Conservation (phyloP, 371 early-diverging fungal genomes). For the Chytridium lagenaria region DNA sequence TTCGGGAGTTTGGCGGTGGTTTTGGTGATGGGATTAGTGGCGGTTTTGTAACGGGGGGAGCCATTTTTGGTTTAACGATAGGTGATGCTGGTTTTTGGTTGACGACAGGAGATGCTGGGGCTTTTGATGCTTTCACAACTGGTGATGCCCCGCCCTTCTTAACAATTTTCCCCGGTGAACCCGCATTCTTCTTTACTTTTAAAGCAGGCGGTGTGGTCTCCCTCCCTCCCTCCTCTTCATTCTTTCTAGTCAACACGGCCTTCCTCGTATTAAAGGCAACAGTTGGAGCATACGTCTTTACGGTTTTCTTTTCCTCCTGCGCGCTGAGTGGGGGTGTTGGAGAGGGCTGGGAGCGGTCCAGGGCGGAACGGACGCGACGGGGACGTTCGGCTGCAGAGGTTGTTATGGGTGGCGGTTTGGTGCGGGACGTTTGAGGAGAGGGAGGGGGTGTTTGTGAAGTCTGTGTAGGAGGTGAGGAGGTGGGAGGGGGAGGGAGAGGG, state of each 20-base stretch:
- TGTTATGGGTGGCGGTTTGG: neutral
- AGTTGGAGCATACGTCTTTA: neutral
- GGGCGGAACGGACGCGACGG: neutral
- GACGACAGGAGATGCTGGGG: neutral
- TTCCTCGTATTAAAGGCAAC: constrained; percentile 15
- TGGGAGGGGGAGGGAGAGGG: neutral
- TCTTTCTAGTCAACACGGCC: neutral
- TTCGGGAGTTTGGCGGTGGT: neutral
- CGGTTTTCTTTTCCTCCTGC: neutral
- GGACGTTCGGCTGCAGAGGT: neutral
- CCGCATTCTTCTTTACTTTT: neutral
- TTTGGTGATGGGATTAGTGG: neutral
- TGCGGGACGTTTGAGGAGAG: neutral
- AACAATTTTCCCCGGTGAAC: neutral
- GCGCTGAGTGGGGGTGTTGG: neutral
- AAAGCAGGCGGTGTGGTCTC: no score
- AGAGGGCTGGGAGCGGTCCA: neutral
- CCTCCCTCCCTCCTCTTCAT: no score
- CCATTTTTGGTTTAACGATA: neutral
- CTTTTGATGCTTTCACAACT: neutral
- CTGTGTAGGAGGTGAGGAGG: constrained; percentile 9
- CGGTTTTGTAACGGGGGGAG: neutral
- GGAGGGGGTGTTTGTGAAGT: neutral
- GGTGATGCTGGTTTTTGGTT: neutral
- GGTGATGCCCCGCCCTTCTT: neutral